Conservation (phyloP, 768 basidiomycete genomes). For the Scleroderma citrinum region DNA sequence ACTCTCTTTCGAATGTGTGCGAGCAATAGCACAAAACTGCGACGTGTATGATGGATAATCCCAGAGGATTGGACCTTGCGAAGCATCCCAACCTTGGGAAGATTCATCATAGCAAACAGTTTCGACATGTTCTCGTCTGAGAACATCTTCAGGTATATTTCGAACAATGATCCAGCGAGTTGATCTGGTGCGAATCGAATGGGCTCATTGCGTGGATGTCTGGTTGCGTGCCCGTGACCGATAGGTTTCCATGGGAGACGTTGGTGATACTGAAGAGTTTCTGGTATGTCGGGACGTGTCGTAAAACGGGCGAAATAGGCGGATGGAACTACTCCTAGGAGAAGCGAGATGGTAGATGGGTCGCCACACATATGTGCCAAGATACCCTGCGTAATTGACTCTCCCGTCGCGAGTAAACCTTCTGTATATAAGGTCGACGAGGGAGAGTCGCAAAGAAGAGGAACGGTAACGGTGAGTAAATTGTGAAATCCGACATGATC, state of each 20-base stretch:
- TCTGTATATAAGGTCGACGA: slow-evolving; percentile 27
- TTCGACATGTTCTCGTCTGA: slow-evolving; percentile 19
- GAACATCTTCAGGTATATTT: slow-evolving; percentile 26
- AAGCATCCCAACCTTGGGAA: not conserved
- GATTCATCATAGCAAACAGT: slow-evolving; percentile 6
- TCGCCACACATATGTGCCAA: slow-evolving; percentile 24
- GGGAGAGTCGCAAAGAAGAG: slow-evolving; percentile 19
- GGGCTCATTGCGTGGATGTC: not conserved
- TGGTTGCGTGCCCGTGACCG: not conserved
- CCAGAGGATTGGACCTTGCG: slow-evolving; percentile 11
- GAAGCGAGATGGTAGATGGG: slow-evolving; percentile 20
- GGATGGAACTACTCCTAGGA: slow-evolving; percentile 22
- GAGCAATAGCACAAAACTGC: slow-evolving; percentile 43
- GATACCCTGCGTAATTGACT: slow-evolving; percentile 8
- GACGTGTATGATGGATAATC: slow-evolving; percentile 41
- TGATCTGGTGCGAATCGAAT: slow-evolving; percentile 18
- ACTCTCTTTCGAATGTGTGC: slow-evolving; percentile 33
- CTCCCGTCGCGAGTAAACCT: slow-evolving; percentile 12
- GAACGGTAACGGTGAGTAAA: slow-evolving; percentile 16
- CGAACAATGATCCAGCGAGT: slow-evolving; percentile 20
- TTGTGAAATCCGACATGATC: slow-evolving; percentile 28
- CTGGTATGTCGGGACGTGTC: slow-evolving; percentile 23
- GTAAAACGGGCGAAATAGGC: slow-evolving; percentile 23
- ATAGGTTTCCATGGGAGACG: slow-evolving; percentile 21
- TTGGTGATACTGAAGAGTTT: slow-evolving; percentile 21